Percentiles rank a stretch among this genome's conserved stretches.
Evolutionary conservation across 176 grass and related monocot genomes (phyloP).

Genomic region (Leersia perrieri): DNA sequence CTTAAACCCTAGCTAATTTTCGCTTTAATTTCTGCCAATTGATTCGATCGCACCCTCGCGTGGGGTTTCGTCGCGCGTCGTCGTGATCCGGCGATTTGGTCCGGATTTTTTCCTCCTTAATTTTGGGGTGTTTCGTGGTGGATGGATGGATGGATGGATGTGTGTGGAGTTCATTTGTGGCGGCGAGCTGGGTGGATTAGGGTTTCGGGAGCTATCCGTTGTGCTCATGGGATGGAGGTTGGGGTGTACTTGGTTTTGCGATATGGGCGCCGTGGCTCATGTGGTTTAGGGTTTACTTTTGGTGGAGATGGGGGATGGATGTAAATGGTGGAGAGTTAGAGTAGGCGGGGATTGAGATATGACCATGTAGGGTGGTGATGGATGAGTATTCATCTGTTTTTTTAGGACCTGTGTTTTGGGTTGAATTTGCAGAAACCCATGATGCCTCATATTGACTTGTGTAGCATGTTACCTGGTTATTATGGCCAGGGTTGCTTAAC

Average conservation of each 20-base stretch:
- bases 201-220: background rate
- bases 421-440: background rate
- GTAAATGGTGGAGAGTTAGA: background rate
- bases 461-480: too few species aligned
- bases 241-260: background rate
- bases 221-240: background rate
- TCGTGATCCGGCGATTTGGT: background rate
- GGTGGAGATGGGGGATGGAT: background rate
- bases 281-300: background rate
- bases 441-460: too few species aligned
- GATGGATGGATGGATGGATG: background rate
- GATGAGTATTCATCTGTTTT: background rate
- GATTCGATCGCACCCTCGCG: background rate
- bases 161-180: too few species aligned
- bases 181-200: background rate
- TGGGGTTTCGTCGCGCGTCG: background rate
- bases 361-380: background rate
- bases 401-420: background rate
- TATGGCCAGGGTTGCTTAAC: too few species aligned
- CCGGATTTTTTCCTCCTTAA: background rate
- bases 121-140: background rate
- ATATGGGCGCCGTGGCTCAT: too few species aligned
- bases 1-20: conserved; percentile 31
- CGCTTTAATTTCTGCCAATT: too few species aligned
- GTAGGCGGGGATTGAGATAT: background rate